A percentile compares a stretch with the other conserved stretches of the same genome.
Evolutionary conservation across 1,284 basidiomycete genomes (phyloP).

Genomic region (Athelia sp.): DNA sequence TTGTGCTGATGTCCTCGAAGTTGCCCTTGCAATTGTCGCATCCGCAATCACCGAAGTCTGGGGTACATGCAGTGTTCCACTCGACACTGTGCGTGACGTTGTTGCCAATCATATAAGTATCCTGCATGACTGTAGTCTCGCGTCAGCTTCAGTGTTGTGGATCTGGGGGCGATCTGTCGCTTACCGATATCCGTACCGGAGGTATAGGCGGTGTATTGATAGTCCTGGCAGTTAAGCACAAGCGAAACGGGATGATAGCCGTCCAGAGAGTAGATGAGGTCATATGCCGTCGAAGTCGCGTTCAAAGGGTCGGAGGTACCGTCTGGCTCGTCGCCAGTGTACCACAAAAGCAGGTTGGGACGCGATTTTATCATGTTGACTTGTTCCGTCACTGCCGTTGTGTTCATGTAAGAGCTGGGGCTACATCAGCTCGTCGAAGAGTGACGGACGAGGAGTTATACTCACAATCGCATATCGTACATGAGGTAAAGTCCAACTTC

Average conservation of each 20-base stretch:
- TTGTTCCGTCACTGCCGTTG: conserved; percentile 56
- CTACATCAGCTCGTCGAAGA: conserved; percentile 1
- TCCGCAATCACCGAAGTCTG: conserved; percentile 66
- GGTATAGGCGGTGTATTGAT: conserved; percentile 54
- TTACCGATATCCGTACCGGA: conserved; percentile 58
- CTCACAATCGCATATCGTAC: conserved; percentile 73
- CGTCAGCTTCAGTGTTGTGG: background rate
- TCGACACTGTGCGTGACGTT: conserved; percentile 60
- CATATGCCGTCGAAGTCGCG: conserved; percentile 51
- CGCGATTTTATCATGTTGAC: conserved; percentile 62
- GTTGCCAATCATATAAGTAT: conserved; percentile 56
- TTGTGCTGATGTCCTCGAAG: conserved; percentile 57
- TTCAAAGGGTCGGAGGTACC: conserved; percentile 62
- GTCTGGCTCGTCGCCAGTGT: conserved; percentile 74
- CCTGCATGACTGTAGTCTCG: conserved; percentile 17
- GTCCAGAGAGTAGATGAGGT: conserved; percentile 62
- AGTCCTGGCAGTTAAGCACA: conserved; percentile 72
- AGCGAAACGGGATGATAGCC: conserved; percentile 74
- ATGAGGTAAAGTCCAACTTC: conserved; percentile 67
- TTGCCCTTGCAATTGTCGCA: conserved; percentile 50
- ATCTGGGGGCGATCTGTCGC: conserved; percentile 38
- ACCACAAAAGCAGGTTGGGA: conserved; percentile 70
- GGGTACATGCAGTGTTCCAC: conserved; percentile 50
- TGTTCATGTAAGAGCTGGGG: conserved; percentile 41
- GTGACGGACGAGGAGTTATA: conserved; percentile 12